phyloP scores from a whole-genome alignment of 257 asterid species.

The Penstemon barbatus region DNA sequence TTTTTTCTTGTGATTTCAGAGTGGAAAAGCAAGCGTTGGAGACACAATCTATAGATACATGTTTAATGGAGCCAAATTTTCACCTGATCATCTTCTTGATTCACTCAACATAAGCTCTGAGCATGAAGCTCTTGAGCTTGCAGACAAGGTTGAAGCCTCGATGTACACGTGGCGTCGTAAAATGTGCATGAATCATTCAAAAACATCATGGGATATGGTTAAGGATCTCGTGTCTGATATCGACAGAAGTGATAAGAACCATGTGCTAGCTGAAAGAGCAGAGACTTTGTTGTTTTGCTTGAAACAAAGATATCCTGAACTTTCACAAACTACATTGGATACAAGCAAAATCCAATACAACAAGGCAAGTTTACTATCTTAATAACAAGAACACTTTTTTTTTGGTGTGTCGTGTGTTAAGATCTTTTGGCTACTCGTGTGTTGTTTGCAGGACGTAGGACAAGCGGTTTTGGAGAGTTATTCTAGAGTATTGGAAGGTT shows the following conservation, averaged over 20 bases:
- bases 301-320: constrained; percentile 85
- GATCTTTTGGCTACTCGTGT: neutral
- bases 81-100: constrained; percentile 63
- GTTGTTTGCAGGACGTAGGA: constrained; percentile 77
- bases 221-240: constrained; percentile 73
- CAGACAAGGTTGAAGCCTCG: constrained; percentile 83
- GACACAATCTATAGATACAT: constrained; percentile 70
- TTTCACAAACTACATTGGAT: constrained; percentile 84
- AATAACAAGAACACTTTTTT: neutral
- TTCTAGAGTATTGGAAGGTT: constrained; percentile 83
- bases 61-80: constrained; percentile 58
- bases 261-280: constrained; percentile 68
- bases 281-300: constrained; percentile 64
- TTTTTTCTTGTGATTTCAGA: constrained; percentile 41
- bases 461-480: constrained; percentile 86
- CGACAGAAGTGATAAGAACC: constrained; percentile 74
- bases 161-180: constrained; percentile 86
- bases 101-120: constrained; percentile 63
- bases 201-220: constrained; percentile 80
- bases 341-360: constrained; percentile 81
- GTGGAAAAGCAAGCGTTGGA: constrained; percentile 83
- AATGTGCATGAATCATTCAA: constrained; percentile 54
- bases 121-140: constrained; percentile 88
- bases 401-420: neutral
- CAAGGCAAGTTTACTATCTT: constrained; percentile 44